Evolutionary conservation across 1,284 basidiomycete species (phyloP).

Genomic region (Sporisorium sorghi): DNA sequence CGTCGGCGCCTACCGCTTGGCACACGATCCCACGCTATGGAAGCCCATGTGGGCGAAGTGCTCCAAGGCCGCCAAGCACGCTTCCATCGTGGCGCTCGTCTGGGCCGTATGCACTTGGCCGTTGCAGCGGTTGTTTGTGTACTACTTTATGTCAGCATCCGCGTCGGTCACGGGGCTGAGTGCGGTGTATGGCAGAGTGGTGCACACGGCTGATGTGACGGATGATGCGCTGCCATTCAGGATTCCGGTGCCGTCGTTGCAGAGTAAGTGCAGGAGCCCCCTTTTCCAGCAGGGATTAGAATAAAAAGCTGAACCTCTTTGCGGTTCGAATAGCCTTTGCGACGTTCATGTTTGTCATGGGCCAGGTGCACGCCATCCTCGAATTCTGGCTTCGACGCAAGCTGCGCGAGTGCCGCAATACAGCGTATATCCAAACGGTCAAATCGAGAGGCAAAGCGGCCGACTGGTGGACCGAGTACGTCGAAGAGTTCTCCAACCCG

Average conservation of each 20-base stretch:
- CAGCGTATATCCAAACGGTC: conserved; percentile 63
- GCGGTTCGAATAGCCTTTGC: conserved; percentile 44
- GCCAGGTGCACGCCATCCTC: conserved; percentile 63
- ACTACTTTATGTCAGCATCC: conserved; percentile 59
- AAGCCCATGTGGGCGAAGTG: conserved; percentile 66
- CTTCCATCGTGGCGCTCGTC: conserved; percentile 32
- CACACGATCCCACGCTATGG: conserved; percentile 61
- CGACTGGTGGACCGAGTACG: conserved; percentile 67
- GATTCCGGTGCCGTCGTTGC: conserved; percentile 52
- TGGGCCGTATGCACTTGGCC: conserved; percentile 64
- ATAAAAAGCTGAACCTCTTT: not conserved
- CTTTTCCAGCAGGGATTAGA: not conserved
- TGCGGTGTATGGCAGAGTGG: conserved; percentile 35
- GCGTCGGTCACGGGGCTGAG: conserved; percentile 51
- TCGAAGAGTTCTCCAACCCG: conserved; percentile 65
- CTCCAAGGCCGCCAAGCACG: conserved; percentile 51
- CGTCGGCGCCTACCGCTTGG: conserved; percentile 64
- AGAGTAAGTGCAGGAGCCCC: conserved; percentile 23
- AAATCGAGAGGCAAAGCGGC: conserved; percentile 59
- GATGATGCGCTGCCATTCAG: conserved; percentile 38
- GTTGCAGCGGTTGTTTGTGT: conserved; percentile 58
- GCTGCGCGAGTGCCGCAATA: conserved; percentile 51
- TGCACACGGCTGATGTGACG: conserved; percentile 45
- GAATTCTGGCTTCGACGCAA: conserved; percentile 62
- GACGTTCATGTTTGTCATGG: conserved; percentile 63